Evolutionary conservation across 2,329 filamentous ascomycete genomes (phyloP).

Genomic region (Fusarium sp.): DNA sequence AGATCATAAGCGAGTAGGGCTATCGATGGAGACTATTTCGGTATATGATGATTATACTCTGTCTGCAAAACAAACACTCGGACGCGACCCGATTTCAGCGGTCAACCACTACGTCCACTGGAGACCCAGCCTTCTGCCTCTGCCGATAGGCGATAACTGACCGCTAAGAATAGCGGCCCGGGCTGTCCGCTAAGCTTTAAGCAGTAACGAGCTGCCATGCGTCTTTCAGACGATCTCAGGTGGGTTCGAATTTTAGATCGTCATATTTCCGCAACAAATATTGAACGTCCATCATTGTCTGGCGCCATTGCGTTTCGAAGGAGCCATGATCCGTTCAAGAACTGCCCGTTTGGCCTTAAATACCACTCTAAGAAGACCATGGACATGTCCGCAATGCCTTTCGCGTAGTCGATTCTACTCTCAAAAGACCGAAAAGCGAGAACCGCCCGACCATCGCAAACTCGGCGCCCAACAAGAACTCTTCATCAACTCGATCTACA

Average conservation of each 20-base stretch:
- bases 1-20: background rate
- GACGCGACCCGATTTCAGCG: background rate
- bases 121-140: constrained; percentile 5
- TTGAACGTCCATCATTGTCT: background rate
- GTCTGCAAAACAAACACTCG: background rate
- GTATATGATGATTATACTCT: background rate
- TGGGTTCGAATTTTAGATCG: constrained; percentile 23
- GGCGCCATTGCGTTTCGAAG: constrained; percentile 30
- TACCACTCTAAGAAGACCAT: constrained; percentile 38
- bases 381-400: constrained; percentile 50
- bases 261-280: constrained; percentile 15
- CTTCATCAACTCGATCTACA: constrained; percentile 82
- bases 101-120: constrained; percentile 25
- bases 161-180: constrained; percentile 37
- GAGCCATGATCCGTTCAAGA: constrained; percentile 49
- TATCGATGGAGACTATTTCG: background rate
- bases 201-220: constrained; percentile 39
- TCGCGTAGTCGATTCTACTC: constrained; percentile 49
- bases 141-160: constrained; percentile 15
- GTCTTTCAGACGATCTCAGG: background rate
- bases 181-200: constrained; percentile 41
- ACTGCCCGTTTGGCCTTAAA: constrained; percentile 33
- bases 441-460: constrained; percentile 67
- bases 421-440: constrained; percentile 44
- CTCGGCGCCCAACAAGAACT: constrained; percentile 75